These are phyloP conservation scores for Candida ficus DNA, from an alignment of 805 yeast species.

Conservation along the genomic window DNA sequence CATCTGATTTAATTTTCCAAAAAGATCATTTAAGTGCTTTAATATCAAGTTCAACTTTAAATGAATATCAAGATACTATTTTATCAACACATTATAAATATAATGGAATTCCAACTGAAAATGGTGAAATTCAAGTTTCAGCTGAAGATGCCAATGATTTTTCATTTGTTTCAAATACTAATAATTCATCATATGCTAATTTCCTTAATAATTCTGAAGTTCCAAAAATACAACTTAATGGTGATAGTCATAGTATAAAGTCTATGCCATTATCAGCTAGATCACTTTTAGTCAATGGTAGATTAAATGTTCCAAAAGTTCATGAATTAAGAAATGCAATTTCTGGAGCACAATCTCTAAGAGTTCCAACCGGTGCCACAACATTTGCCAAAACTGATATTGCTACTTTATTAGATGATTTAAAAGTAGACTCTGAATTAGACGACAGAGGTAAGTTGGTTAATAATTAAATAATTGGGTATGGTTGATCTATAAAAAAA, in stretches of 20 bases:
- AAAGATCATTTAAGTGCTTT: constrained; percentile 8
- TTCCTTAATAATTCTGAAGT: constrained; percentile 13
- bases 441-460: constrained; percentile 18
- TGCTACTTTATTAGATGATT: constrained; percentile 19
- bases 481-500: background rate
- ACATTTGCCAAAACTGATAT: constrained; percentile 20
- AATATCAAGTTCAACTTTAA: constrained; percentile 6
- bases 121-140: background rate
- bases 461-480: background rate
- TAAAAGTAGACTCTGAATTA: constrained; percentile 16
- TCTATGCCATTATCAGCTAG: constrained; percentile 26
- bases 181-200: constrained; percentile 15
- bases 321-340: constrained; percentile 23
- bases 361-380: constrained; percentile 2
- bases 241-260: constrained; percentile 20
- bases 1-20: constrained; percentile 5
- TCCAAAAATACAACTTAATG: background rate
- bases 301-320: constrained; percentile 22
- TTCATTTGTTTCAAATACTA: constrained; percentile 14
- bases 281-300: constrained; percentile 19
- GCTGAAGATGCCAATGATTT: constrained; percentile 2
- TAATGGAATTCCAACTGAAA: background rate
- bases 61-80: constrained; percentile 16
- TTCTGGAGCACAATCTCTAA: constrained; percentile 13
- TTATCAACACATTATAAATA: constrained; percentile 21